Percentiles rank a stretch among this genome's conserved stretches.
Evolutionary conservation across 2,329 filamentous ascomycete genomes (phyloP).

Genomic region (Didymella lethalis): DNA sequence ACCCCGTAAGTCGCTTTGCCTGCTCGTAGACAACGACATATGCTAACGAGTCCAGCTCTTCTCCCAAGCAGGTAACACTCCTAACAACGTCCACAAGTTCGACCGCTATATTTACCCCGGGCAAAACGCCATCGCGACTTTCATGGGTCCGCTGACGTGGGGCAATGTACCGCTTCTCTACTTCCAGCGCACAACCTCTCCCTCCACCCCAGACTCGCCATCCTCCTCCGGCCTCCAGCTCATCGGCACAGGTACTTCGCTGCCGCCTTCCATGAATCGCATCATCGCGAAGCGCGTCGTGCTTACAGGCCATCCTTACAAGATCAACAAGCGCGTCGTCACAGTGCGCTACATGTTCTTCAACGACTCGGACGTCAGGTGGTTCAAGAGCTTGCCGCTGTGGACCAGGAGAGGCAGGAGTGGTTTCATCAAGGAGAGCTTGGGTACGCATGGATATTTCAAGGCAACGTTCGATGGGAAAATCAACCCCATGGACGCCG

Average conservation of each 20-base stretch:
- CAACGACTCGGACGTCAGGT: constrained; percentile 90
- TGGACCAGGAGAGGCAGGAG: constrained; percentile 91
- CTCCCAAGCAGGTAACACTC: constrained; percentile 86
- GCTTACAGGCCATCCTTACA: constrained; percentile 94
- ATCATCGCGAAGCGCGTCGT: constrained; percentile 94
- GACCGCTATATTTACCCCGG: constrained; percentile 91
- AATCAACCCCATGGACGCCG: constrained; percentile 93
- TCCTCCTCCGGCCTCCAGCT: constrained; percentile 65
- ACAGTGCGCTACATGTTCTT: constrained; percentile 99
- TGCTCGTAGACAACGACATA: neutral
- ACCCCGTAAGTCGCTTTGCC: constrained; percentile 61
- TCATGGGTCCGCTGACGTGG: constrained; percentile 91
- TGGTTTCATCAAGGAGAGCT: constrained; percentile 90
- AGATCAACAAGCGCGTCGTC: constrained; percentile 97
- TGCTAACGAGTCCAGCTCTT: constrained; percentile 63
- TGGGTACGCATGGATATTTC: constrained; percentile 99
- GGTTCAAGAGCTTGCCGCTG: constrained; percentile 95
- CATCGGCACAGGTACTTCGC: constrained; percentile 84
- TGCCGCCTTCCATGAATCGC: constrained; percentile 75
- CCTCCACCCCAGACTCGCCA: constrained; percentile 12
- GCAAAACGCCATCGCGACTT: constrained; percentile 85
- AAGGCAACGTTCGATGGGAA: constrained; percentile 97
- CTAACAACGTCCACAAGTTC: constrained; percentile 98
- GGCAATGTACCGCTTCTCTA: constrained; percentile 89
- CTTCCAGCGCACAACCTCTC: constrained; percentile 69